Percentiles rank a stretch among this genome's conserved stretches.
Evolutionary conservation across 257 asterid genomes (phyloP).

Genomic region (Solanum gandarillasii): DNA sequence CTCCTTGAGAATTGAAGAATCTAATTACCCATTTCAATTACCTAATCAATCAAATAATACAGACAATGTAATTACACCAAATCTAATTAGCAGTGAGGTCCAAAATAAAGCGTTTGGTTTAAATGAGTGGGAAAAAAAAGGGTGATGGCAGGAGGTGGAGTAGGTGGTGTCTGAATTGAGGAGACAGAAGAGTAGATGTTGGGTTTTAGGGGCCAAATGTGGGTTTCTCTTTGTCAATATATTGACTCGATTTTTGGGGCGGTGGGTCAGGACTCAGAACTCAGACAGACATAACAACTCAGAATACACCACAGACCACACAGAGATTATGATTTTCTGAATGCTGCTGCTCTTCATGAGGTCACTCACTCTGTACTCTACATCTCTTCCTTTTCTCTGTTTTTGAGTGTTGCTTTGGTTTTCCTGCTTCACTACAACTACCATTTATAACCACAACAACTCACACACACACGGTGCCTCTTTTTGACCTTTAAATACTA

Average conservation of each 20-base stretch:
- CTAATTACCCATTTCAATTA: no score
- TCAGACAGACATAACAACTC: background rate
- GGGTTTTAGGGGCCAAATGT: background rate
- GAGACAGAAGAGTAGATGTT: conserved; percentile 34
- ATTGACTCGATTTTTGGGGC: background rate
- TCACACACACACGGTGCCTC: background rate
- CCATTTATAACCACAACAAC: background rate
- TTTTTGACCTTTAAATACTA: no score
- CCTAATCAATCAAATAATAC: no score
- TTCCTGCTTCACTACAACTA: background rate
- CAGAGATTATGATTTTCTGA: background rate
- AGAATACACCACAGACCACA: background rate
- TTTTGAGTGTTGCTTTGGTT: background rate
- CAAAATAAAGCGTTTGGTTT: background rate
- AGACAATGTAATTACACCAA: no score
- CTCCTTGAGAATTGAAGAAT: no score
- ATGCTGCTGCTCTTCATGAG: background rate
- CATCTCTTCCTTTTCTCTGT: background rate
- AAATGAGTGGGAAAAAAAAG: background rate
- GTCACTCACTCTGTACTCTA: background rate
- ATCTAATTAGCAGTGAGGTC: no score
- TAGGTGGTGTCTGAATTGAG: conserved; percentile 69
- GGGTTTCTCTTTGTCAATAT: background rate
- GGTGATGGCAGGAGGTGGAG: conserved; percentile 56
- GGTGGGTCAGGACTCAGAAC: background rate